Evolutionary conservation across 345 rosid species (phyloP).

Genomic region (Linum tenue): DNA sequence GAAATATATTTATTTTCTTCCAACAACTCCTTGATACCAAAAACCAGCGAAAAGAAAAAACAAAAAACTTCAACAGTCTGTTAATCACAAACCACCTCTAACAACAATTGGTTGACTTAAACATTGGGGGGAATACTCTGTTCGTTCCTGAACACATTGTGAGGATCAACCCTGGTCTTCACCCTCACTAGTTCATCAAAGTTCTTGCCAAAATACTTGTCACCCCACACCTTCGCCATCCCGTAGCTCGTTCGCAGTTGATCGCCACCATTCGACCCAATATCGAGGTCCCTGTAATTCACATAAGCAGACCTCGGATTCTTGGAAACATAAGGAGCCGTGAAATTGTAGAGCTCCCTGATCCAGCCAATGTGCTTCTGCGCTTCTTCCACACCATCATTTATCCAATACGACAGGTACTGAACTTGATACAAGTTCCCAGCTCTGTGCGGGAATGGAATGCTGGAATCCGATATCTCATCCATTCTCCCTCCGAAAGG

Average conservation of each 20-base stretch:
- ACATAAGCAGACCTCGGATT: slow-evolving; percentile 11
- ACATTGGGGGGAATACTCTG: slow-evolving; percentile 11
- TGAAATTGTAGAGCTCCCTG: not conserved
- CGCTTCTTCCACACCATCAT: not conserved
- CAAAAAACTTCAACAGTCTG: too few species aligned
- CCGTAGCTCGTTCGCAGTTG: not conserved
- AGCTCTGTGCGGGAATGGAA: slow-evolving; percentile 12
- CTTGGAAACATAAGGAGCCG: slow-evolving; percentile 12
- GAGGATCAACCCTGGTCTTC: slow-evolving; percentile 17
- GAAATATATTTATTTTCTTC: too few species aligned
- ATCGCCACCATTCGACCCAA: slow-evolving; percentile 1
- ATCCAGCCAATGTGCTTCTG: not conserved
- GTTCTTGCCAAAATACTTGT: slow-evolving; percentile 10
- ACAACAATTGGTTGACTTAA: too few species aligned
- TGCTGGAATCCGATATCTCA: not conserved
- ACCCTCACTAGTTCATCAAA: slow-evolving; percentile 13
- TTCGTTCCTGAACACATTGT: slow-evolving; percentile 16
- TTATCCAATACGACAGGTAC: slow-evolving; percentile 1
- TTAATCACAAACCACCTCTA: too few species aligned
- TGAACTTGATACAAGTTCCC: slow-evolving; percentile 7
- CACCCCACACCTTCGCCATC: slow-evolving; percentile 14
- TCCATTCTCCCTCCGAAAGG: slow-evolving; percentile 10
- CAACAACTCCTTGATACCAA: too few species aligned
- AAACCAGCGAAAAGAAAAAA: too few species aligned
- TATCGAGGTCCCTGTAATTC: not conserved